phyloP scores from a whole-genome alignment of 2,329 filamentous ascomycete species.

The Botrytis fragariae region DNA sequence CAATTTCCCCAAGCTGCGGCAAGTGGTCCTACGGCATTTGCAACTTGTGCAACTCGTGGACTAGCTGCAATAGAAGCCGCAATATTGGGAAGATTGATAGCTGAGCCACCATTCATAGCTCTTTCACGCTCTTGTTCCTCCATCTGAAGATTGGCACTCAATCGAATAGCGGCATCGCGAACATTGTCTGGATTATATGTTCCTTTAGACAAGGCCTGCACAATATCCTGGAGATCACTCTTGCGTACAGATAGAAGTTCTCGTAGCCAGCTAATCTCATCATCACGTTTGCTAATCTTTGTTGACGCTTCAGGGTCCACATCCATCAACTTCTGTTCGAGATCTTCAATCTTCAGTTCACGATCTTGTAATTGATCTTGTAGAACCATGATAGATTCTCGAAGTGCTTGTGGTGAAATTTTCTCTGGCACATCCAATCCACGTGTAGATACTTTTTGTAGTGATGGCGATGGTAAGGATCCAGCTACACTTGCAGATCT shows the following conservation, averaged over 20 bases:
- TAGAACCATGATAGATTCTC: slow-evolving; percentile 92
- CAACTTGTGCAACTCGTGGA: slow-evolving; percentile 79
- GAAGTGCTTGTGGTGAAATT: slow-evolving; percentile 89
- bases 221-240: slow-evolving; percentile 89
- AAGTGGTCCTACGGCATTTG: slow-evolving; percentile 71
- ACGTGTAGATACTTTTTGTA: slow-evolving; percentile 40
- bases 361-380: slow-evolving; percentile 96
- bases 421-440: slow-evolving; percentile 66
- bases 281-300: slow-evolving; percentile 87
- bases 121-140: slow-evolving; percentile 94
- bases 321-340: slow-evolving; percentile 68
- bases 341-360: slow-evolving; percentile 82
- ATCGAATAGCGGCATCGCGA: slow-evolving; percentile 85
- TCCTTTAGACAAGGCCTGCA: slow-evolving; percentile 71
- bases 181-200: slow-evolving; percentile 75
- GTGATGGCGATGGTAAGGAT: slow-evolving; percentile 21
- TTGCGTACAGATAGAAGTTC: slow-evolving; percentile 88
- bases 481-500: slow-evolving; percentile 26
- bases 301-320: slow-evolving; percentile 73
- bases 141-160: slow-evolving; percentile 95
- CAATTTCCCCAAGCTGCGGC: slow-evolving; percentile 97
- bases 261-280: slow-evolving; percentile 91
- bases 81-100: slow-evolving; percentile 69
- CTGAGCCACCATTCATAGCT: slow-evolving; percentile 67
- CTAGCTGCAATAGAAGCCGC: slow-evolving; percentile 65